Evolutionary conservation across 805 yeast species (phyloP), one percentile per base, ranked within the genome.

Genomic region (Candida succiphila): DNA sequence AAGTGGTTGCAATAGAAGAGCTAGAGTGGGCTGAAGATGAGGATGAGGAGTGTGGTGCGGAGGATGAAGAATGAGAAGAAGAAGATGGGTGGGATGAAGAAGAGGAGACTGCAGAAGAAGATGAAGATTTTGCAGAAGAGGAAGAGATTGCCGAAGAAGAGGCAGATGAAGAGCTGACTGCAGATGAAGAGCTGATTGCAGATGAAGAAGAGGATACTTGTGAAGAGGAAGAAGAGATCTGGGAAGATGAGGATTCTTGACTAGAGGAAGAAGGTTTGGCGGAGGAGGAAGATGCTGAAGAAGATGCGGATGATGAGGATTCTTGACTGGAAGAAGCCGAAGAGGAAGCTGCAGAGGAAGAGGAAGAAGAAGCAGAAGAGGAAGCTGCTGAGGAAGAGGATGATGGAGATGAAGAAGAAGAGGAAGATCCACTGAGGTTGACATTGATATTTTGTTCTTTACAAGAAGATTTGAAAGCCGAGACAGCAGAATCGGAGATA

Each of bases 391-490:
- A 35, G 7, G 58, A 35, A n/a, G 54, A 29, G 7, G 56, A 14
- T 14, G 56, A 31, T 13, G 63, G 41, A 13, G 67, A 41, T 7
- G 60, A 37, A 7, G 61, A 36, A 17, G 49, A 36, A 12, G 54
- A 33, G 26, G 49, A 31, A 17, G 48, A 49, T 4, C 39, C 34
- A 15, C 22, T 8, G 10, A 18, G 17, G 19, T 44, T 46, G 23
- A 61, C 53, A 17, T 51, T 39, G 32, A 61, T 66, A 37, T 68
- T 65, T 43, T 60, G 65, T 39, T 62, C 67, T 9, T 54, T 37
- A 60, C 88, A 81, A 16, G 74, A 47, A 37, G 55, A 42, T 50
- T 70, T 51, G 56, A 84, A 82, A 16, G 77, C 68, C 22, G 66
- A 39, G 48, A 61, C 62, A 39, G 95, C 96, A 34, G 64, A 52